phyloP scores from a whole-genome alignment of 2,329 filamentous ascomycete species.

The Cadophora malorum region DNA sequence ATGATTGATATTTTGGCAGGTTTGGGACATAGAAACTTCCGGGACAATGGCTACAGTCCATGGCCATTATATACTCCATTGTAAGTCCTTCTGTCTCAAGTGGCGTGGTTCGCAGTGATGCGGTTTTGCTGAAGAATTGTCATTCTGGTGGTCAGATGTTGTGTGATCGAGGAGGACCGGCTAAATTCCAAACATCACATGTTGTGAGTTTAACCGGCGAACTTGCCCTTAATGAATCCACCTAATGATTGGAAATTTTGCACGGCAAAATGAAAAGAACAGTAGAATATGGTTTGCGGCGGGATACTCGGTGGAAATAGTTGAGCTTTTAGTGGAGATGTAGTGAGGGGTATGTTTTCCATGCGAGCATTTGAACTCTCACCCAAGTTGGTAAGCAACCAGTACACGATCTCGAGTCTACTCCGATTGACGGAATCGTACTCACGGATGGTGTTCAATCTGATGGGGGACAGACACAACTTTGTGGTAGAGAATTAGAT shows the following conservation, averaged over 20 bases:
- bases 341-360: no score
- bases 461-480: no score
- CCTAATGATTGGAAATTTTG: neutral
- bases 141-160: constrained; percentile 3
- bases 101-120: constrained; percentile 1
- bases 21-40: neutral
- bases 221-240: neutral
- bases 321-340: neutral
- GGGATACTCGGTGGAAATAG: neutral
- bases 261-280: neutral
- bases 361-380: no score
- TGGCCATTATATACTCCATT: neutral
- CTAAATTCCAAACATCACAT: neutral
- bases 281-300: neutral
- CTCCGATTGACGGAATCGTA: no score
- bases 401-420: no score
- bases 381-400: no score
- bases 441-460: no score
- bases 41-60: neutral
- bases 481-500: no score
- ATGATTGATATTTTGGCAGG: neutral
- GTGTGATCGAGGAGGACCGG: neutral
- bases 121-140: neutral
- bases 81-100: neutral
- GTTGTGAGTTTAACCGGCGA: neutral